phyloP scores from a whole-genome alignment of 768 basidiomycete species.

The Russula sp. region DNA sequence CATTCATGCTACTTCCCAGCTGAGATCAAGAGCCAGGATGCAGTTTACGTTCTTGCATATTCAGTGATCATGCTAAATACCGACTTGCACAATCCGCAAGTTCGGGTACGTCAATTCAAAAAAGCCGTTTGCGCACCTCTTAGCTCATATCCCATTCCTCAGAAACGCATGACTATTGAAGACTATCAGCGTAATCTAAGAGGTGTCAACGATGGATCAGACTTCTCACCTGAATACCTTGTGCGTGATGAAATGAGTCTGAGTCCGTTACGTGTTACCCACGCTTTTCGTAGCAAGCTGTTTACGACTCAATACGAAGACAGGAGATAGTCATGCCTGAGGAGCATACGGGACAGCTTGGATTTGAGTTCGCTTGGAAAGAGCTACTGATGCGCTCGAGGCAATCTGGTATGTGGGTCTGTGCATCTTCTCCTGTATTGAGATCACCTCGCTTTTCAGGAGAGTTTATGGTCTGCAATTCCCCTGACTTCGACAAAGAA shows the following conservation, averaged over 20 bases:
- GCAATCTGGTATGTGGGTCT: slow-evolving; percentile 53
- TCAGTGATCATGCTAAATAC: slow-evolving; percentile 99
- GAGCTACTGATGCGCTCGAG: slow-evolving; percentile 78
- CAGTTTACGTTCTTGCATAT: slow-evolving; percentile 88
- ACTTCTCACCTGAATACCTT: slow-evolving; percentile 83
- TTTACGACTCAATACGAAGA: slow-evolving; percentile 92
- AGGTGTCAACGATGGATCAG: slow-evolving; percentile 79
- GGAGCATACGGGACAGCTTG: slow-evolving; percentile 92
- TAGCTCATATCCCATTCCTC: neutral
- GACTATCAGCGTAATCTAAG: slow-evolving; percentile 89
- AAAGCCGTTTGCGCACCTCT: slow-evolving; percentile 1
- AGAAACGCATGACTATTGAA: slow-evolving; percentile 97
- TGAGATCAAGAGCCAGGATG: slow-evolving; percentile 86
- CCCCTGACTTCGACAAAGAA: slow-evolving; percentile 73
- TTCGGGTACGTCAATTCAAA: slow-evolving; percentile 48
- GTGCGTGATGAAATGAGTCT: slow-evolving; percentile 35
- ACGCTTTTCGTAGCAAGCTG: slow-evolving; percentile 50
- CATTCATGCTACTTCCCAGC: slow-evolving; percentile 35
- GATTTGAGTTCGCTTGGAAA: slow-evolving; percentile 99
- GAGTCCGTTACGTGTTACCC: neutral
- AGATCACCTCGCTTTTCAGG: slow-evolving; percentile 32
- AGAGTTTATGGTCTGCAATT: slow-evolving; percentile 69
- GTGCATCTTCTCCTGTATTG: neutral
- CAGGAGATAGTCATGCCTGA: slow-evolving; percentile 96
- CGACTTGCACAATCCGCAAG: slow-evolving; percentile 91